Evolutionary conservation across 441 rosid genomes (phyloP).

Genomic region (Bocquillonia castaneifolia): DNA sequence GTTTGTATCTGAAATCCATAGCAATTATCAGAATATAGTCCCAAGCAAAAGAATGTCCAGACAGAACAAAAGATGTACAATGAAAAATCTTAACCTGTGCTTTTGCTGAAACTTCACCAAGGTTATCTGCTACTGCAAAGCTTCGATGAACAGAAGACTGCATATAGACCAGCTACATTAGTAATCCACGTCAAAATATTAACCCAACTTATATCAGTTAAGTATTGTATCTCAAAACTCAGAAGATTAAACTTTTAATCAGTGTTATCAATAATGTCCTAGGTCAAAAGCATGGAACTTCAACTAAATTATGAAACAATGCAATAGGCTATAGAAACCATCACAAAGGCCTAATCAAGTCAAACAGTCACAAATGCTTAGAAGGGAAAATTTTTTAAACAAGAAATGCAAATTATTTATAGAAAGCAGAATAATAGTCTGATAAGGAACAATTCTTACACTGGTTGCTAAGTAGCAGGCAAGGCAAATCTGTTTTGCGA

Average conservation of each 20-base stretch:
- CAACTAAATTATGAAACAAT: not conserved
- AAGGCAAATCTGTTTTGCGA: conserved; percentile 83
- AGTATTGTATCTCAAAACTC: not conserved
- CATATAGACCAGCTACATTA: conserved; percentile 15
- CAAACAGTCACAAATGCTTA: too few relatives aligned
- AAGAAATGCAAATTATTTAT: not conserved
- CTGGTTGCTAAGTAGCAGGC: conserved; percentile 79
- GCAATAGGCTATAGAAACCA: too few relatives aligned
- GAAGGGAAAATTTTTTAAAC: not conserved
- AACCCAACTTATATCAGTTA: not conserved
- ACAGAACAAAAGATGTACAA: not conserved
- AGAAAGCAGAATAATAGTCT: conserved; percentile 13
- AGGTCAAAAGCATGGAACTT: not conserved
- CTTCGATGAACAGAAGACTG: conserved; percentile 86
- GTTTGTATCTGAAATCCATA: conserved; percentile 55
- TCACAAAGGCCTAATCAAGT: too few relatives aligned
- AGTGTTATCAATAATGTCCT: not conserved
- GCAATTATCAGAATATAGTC: conserved; percentile 24
- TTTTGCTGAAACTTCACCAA: conserved; percentile 93
- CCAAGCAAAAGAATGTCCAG: conserved; percentile 4
- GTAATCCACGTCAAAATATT: not conserved
- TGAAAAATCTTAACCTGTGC: conserved; percentile 49
- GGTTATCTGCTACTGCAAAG: conserved; percentile 89
- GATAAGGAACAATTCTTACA: conserved; percentile 48
- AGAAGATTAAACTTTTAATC: not conserved